A percentile compares a stretch with the other conserved stretches of the same genome.
Evolutionary conservation across 108 stramenopile species (phyloP).

Genomic region (Schizochytrium sp.): DNA sequence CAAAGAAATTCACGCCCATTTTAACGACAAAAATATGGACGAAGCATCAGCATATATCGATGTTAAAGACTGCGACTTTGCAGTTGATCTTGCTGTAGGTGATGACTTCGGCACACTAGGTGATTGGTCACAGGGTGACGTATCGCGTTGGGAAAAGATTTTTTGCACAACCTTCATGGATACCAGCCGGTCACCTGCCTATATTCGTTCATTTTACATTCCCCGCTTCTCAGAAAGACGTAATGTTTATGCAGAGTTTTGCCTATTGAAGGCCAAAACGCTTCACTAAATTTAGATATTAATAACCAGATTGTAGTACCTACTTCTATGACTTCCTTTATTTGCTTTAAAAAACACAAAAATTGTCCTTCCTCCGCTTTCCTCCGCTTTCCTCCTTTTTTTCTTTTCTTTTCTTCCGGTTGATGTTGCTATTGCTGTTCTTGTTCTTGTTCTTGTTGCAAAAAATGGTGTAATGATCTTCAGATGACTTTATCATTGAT

Average conservation of each 20-base stretch:
- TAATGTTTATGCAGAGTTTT: constrained; percentile 29
- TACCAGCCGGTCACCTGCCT: background rate
- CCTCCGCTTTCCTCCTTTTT: too few species aligned
- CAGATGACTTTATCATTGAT: too few species aligned
- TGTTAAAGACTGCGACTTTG: constrained; percentile 79
- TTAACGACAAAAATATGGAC: constrained; percentile 25
- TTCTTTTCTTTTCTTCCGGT: too few species aligned
- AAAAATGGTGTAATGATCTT: too few species aligned
- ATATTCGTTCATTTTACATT: constrained; percentile 32
- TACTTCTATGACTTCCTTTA: background rate
- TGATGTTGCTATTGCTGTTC: too few species aligned
- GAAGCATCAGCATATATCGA: constrained; percentile 74
- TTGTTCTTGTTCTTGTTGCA: too few species aligned
- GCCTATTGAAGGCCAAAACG: background rate
- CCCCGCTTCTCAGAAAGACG: constrained; percentile 21
- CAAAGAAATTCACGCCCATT: background rate
- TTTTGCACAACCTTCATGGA: constrained; percentile 48
- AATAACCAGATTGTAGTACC: too few species aligned
- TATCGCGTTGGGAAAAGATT: background rate
- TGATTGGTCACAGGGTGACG: background rate
- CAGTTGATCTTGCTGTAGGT: constrained; percentile 73
- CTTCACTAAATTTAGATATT: background rate
- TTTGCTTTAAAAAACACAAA: background rate
- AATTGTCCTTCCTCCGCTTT: too few species aligned
- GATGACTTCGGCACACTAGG: constrained; percentile 32